Evolutionary conservation across 2,329 filamentous ascomycete genomes (phyloP).

Genomic region (Microdochium trichocladiopsis): DNA sequence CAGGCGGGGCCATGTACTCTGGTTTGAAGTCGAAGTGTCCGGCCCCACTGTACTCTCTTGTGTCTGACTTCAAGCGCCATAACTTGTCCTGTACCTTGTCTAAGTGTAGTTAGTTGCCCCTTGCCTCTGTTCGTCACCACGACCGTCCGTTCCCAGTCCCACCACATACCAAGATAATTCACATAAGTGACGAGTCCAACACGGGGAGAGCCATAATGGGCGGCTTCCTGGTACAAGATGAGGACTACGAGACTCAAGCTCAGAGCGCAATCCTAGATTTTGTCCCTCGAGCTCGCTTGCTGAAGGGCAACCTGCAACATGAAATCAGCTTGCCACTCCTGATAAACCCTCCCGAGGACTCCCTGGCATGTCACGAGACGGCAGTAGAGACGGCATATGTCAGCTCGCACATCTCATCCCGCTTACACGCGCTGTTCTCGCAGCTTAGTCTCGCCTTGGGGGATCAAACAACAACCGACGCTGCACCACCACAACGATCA

Average conservation of each 20-base stretch:
- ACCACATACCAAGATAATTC: too few species aligned
- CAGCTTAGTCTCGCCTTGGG: neutral
- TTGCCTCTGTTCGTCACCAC: too few species aligned
- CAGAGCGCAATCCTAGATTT: conserved; percentile 1
- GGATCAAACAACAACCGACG: neutral
- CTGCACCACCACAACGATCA: too few species aligned
- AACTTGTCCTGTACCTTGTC: too few species aligned
- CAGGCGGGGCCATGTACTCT: too few species aligned
- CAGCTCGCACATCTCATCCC: conserved; percentile 2
- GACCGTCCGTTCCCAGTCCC: too few species aligned
- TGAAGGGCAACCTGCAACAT: neutral
- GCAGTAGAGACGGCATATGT: neutral
- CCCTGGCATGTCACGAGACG: conserved; percentile 1
- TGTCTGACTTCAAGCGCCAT: too few species aligned
- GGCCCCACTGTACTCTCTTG: too few species aligned
- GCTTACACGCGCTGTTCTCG: conserved; percentile 1
- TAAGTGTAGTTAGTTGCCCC: too few species aligned
- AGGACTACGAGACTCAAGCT: conserved; percentile 1
- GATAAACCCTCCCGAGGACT: neutral
- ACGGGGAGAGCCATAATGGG: too few species aligned
- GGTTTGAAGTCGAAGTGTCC: too few species aligned
- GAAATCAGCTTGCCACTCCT: conserved; percentile 1
- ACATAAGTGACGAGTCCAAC: too few species aligned
- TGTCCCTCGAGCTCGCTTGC: neutral
- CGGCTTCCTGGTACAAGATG: conserved; percentile 1